Evolutionary conservation across 1,139 yeast species (phyloP).

Genomic region (Debaryomyces psychrophilus): DNA sequence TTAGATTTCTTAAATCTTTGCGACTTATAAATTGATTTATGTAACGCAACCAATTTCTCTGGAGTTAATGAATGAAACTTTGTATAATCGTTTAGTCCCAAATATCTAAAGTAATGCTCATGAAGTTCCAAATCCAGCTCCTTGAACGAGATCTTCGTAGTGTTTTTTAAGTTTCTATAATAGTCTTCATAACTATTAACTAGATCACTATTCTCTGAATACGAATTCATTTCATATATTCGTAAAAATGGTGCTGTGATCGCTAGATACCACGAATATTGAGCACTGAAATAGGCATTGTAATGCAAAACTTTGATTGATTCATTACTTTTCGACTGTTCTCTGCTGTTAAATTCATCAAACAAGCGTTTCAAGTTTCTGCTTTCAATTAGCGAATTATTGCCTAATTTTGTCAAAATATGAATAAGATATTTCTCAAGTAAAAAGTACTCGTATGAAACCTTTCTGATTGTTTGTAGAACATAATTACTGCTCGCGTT

Average conservation of each 20-base stretch:
- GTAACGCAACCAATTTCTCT: constrained; percentile 35
- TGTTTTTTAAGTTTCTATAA: constrained; percentile 17
- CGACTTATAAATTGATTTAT: constrained; percentile 27
- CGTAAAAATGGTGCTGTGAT: constrained; percentile 41
- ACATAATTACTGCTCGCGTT: constrained; percentile 18
- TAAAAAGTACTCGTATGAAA: constrained; percentile 44
- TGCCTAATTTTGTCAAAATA: constrained; percentile 37
- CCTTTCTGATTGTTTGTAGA: constrained; percentile 38
- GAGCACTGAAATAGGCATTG: constrained; percentile 39
- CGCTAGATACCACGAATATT: constrained; percentile 45
- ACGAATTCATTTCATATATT: constrained; percentile 38
- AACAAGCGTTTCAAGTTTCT: constrained; percentile 28
- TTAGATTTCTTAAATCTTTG: constrained; percentile 19
- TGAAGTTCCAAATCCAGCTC: constrained; percentile 31
- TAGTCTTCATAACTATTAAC: constrained; percentile 22
- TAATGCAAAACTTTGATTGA: constrained; percentile 38
- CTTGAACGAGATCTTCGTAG: constrained; percentile 24
- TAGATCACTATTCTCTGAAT: constrained; percentile 29
- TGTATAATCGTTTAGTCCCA: constrained; percentile 32
- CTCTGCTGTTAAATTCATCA: constrained; percentile 21
- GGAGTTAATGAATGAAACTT: constrained; percentile 28
- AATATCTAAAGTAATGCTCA: constrained; percentile 28
- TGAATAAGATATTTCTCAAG: constrained; percentile 48
- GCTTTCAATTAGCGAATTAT: constrained; percentile 36
- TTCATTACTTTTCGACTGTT: constrained; percentile 17